Conservation (phyloP, 1,284 basidiomycete species). For the Clitocybe nebularis region DNA sequence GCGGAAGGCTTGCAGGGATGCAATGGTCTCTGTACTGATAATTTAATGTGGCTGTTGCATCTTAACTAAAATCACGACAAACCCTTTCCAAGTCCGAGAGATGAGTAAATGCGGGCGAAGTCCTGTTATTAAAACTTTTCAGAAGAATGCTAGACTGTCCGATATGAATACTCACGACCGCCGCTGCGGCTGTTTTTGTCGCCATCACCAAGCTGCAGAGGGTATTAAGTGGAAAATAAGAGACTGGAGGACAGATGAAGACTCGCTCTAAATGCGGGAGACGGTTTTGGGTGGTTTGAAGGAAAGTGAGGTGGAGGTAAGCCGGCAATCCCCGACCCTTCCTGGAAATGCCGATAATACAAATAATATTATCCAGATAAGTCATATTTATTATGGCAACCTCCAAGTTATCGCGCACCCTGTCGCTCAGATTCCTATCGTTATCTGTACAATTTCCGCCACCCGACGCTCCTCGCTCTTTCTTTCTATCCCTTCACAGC, state of each 20-base stretch:
- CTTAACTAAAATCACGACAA: conserved; percentile 14
- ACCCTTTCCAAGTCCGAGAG: conserved; percentile 93
- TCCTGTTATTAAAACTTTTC: conserved; percentile 62
- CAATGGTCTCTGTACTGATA: conserved; percentile 70
- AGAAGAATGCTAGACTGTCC: conserved; percentile 13
- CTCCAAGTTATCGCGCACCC: no score
- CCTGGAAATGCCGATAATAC: conserved; percentile 29
- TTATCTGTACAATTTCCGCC: no score
- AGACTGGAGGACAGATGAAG: conserved; percentile 6
- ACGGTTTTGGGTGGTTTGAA: conserved; percentile 21
- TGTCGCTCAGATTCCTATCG: no score
- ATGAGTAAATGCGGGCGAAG: conserved; percentile 88
- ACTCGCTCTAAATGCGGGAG: conserved; percentile 26
- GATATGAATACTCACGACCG: conserved; percentile 55
- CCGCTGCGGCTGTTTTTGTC: conserved; percentile 74
- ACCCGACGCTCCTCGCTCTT: no score
- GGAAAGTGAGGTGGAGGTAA: conserved; percentile 16
- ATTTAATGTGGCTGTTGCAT: conserved; percentile 2
- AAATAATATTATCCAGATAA: no score
- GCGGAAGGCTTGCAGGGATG: conserved; percentile 91
- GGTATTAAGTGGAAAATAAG: conserved; percentile 8
- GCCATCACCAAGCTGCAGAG: conserved; percentile 51
- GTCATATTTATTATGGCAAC: no score
- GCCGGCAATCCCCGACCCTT: conserved; percentile 33
- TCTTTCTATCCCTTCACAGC: no score